These are phyloP conservation scores for Neopestalotiopsis sp. DNA, from an alignment of 2,329 filamentous ascomycete genomes.

Conservation along the genomic window DNA sequence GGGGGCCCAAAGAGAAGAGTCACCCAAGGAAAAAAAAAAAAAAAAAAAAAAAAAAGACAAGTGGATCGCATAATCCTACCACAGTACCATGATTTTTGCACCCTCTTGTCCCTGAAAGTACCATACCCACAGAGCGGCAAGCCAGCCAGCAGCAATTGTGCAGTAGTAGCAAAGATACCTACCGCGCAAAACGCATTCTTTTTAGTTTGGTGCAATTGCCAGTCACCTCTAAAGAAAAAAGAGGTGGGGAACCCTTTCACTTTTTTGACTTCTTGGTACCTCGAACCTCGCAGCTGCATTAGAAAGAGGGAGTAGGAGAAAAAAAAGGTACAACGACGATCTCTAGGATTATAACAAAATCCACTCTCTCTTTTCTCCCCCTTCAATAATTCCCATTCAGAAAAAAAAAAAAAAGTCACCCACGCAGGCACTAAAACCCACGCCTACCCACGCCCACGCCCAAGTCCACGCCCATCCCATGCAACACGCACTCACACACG, in stretches of 20 bases:
- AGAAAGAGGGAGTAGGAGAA: background rate
- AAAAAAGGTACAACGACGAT: conserved; percentile 13
- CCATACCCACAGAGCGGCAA: background rate
- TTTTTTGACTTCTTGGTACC: background rate
- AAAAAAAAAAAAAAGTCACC: too few relatives aligned
- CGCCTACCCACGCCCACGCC: background rate
- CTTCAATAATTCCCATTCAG: conserved; percentile 1
- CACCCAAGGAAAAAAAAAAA: background rate
- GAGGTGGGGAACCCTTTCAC: background rate
- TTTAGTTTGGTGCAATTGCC: background rate
- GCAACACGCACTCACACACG: background rate
- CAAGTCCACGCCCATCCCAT: background rate
- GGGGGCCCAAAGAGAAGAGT: background rate
- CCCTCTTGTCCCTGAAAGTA: background rate
- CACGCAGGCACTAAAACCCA: background rate
- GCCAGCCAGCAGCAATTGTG: background rate
- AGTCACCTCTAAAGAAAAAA: background rate
- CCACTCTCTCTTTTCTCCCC: conserved; percentile 5
- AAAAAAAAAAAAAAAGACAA: conserved; percentile 5
- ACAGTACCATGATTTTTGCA: background rate
- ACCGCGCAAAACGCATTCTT: background rate
- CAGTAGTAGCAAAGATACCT: background rate
- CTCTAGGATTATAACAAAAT: conserved; percentile 5
- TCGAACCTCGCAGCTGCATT: background rate
- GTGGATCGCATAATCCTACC: conserved; percentile 10